Evolutionary conservation across 345 rosid genomes (phyloP), one percentile per base, ranked within the genome.

Genomic region (Eucalyptus melliodora): DNA sequence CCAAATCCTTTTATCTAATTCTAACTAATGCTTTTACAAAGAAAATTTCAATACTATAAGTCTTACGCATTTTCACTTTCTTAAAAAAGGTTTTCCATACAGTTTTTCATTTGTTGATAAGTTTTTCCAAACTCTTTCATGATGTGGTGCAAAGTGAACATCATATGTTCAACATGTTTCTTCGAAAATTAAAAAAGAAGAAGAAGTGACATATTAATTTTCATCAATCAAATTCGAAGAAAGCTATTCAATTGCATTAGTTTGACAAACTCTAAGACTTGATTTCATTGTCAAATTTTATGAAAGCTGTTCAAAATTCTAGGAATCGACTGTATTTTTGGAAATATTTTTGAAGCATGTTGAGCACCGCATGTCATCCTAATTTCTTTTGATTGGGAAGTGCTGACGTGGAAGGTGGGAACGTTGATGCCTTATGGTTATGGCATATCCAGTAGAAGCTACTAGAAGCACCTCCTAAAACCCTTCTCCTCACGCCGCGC

Each of bases 401-500:
- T 42, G 89, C 87, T 88, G 89, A 88, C 89, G 89, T 81, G 87
- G 89, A 88, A 11, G 83, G 44, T 16, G 26, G 45, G 34, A 72
- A 37, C 7, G 9, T 49, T 42, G 11, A 37, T 42, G 69, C 31
- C 72, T 27, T 56, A 34, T 88, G 56, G 53, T 27, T 82, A 34
- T 88, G 56, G 53, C 77, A 17, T 21, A 23, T 87, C 92, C 90
- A 9, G 53, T 44, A 50, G 95, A 94, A 92, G 92, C 81, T 90
- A 88, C 94, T 88, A 81, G 95, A 94, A 93, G 93, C 87, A 89
- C 67, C 90, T 82, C 77, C 37, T 24, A 26, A 77, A 80, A 72
- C 59, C 81, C 44, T 51, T 9, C 45, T 27, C n/a, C 45, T 3
- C n/a, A 14, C 47, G 16, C 34, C 81, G 4, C 59, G 24, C 59